Percentiles rank a stretch among this genome's conserved stretches.
These are phyloP conservation scores for Gleditsia sinensis DNA, from an alignment of 306 rosid species.

Conservation along the genomic window DNA sequence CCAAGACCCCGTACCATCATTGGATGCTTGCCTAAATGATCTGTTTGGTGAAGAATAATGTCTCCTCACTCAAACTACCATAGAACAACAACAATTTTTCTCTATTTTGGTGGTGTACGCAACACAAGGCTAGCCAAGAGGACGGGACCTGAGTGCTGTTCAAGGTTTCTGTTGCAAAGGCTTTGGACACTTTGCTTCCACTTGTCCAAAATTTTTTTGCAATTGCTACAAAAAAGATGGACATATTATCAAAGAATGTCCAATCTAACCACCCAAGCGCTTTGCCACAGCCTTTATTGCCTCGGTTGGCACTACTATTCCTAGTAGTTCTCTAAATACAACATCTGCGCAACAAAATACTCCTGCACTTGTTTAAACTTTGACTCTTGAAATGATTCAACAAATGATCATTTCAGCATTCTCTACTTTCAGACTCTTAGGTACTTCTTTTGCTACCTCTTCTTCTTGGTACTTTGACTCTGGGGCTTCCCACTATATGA, in stretches of 20 bases:
- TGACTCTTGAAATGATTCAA: neutral
- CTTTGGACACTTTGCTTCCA: neutral
- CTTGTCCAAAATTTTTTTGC: neutral
- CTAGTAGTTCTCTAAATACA: neutral
- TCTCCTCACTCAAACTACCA: neutral
- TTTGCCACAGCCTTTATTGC: no score
- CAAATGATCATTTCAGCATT: neutral
- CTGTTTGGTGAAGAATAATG: neutral
- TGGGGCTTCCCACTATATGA: no score
- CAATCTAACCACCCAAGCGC: no score
- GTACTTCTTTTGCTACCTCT: no score
- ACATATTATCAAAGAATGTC: no score
- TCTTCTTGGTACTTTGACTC: no score
- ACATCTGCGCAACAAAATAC: no score
- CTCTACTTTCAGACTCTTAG: neutral
- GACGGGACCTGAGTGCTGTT: neutral
- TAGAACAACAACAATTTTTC: neutral
- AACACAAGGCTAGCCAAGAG: neutral
- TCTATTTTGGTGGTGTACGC: neutral
- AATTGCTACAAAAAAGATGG: neutral
- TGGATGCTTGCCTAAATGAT: neutral
- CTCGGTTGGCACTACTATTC: neutral
- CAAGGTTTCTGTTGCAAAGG: neutral
- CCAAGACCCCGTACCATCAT: neutral
- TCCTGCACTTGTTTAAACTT: neutral